Evolutionary conservation across 495 filamentous ascomycete species (phyloP).

Genomic region (Daldinia vernicosa): DNA sequence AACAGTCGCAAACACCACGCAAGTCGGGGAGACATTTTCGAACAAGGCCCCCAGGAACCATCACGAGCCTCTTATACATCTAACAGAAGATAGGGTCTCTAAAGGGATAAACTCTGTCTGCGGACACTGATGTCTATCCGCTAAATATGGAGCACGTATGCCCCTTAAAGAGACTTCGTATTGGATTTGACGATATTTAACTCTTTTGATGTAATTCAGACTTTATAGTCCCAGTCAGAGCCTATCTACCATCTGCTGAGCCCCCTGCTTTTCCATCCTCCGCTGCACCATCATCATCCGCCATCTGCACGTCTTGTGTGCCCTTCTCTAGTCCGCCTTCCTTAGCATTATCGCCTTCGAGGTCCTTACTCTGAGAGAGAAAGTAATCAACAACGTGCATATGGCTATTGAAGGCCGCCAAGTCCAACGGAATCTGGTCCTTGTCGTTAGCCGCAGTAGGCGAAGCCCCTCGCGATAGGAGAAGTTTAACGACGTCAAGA

Average conservation of each 20-base stretch:
- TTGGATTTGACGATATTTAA: neutral
- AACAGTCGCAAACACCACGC: too few relatives aligned
- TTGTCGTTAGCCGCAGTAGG: constrained; percentile 77
- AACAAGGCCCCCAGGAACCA: too few relatives aligned
- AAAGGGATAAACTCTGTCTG: too few relatives aligned
- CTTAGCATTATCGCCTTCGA: constrained; percentile 61
- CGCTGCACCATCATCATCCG: constrained; percentile 15
- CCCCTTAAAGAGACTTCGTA: too few relatives aligned
- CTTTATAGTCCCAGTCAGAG: neutral
- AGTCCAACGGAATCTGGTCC: constrained; percentile 84
- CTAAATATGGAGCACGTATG: too few relatives aligned
- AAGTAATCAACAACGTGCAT: constrained; percentile 73
- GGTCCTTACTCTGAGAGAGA: constrained; percentile 61
- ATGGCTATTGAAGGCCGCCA: constrained; percentile 79
- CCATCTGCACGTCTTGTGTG: constrained; percentile 41
- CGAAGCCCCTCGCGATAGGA: constrained; percentile 76
- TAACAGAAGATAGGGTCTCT: too few relatives aligned
- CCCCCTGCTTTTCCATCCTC: neutral
- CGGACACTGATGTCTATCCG: too few relatives aligned
- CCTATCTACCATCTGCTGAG: neutral
- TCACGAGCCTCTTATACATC: too few relatives aligned
- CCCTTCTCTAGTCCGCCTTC: constrained; percentile 45
- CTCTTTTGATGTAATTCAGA: neutral
- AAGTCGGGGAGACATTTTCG: too few relatives aligned
- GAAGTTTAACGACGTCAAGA: constrained; percentile 76